Percentiles rank a stretch among this genome's conserved stretches.
These are phyloP conservation scores for Pelargonium cotyledonis DNA, from an alignment of 441 rosid species.

Conservation along the genomic window DNA sequence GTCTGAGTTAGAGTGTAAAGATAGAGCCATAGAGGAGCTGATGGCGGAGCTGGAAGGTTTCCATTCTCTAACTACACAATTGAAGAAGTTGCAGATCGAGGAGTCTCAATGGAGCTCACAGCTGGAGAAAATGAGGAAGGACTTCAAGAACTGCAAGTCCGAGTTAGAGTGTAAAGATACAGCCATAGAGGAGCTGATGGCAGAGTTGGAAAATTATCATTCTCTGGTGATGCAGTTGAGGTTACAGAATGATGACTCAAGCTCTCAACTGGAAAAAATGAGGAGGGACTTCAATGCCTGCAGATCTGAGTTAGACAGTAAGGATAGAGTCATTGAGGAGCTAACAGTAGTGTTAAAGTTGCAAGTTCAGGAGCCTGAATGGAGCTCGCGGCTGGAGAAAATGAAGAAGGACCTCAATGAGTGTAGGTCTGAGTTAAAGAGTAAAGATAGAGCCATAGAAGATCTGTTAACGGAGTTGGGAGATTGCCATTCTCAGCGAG, in stretches of 20 bases:
- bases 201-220: conserved; percentile 45
- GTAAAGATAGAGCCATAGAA: conserved; percentile 39
- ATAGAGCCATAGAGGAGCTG: conserved; percentile 34
- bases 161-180: conserved; percentile 43
- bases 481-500: conserved; percentile 33
- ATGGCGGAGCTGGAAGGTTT: conserved; percentile 47
- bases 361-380: conserved; percentile 62
- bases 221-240: conserved; percentile 37
- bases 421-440: conserved; percentile 37
- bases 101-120: conserved; percentile 71
- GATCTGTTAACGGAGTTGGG: conserved; percentile 49
- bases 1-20: conserved; percentile 45
- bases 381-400: conserved; percentile 50
- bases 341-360: conserved; percentile 38
- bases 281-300: conserved; percentile 35
- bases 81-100: conserved; percentile 31
- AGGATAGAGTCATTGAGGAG: conserved; percentile 36
- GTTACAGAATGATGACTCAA: conserved; percentile 41
- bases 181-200: conserved; percentile 32
- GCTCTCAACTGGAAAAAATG: conserved; percentile 43
- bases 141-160: conserved; percentile 35
- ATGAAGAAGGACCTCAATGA: conserved; percentile 38
- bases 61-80: conserved; percentile 32
- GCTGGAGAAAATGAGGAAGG: conserved; percentile 41
- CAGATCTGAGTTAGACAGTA: conserved; percentile 40